phyloP scores from a whole-genome alignment of 345 rosid species.

The Corymbia maculata region DNA sequence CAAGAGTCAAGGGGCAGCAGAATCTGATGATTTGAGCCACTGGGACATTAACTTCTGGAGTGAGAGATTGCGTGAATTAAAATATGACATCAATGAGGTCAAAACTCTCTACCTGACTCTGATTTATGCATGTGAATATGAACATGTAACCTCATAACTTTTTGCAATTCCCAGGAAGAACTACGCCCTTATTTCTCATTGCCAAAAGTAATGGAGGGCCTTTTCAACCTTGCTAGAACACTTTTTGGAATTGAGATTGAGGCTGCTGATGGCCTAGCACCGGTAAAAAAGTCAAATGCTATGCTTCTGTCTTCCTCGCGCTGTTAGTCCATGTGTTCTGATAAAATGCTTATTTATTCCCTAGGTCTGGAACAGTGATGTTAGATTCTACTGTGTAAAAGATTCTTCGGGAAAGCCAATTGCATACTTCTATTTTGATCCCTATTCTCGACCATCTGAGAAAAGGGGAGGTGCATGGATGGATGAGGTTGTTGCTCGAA shows the following conservation, averaged over 20 bases:
- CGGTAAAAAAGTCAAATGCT: slow-evolving; percentile 34
- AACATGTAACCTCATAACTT: not conserved
- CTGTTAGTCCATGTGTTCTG: not conserved
- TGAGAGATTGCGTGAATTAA: slow-evolving; percentile 94
- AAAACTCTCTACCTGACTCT: not conserved
- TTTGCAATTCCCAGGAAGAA: slow-evolving; percentile 48
- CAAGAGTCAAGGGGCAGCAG: slow-evolving; percentile 65
- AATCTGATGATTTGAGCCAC: slow-evolving; percentile 59
- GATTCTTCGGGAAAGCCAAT: slow-evolving; percentile 69
- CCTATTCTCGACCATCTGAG: slow-evolving; percentile 92
- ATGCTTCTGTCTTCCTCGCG: not conserved
- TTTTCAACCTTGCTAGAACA: slow-evolving; percentile 59
- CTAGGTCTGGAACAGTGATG: slow-evolving; percentile 88
- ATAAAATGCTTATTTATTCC: slow-evolving; percentile 4
- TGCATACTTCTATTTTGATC: slow-evolving; percentile 95
- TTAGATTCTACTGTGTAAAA: slow-evolving; percentile 70
- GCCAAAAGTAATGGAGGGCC: slow-evolving; percentile 84
- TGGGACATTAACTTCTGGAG: slow-evolving; percentile 93
- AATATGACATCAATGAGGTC: slow-evolving; percentile 87
- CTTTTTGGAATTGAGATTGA: slow-evolving; percentile 71
- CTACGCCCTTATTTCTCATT: slow-evolving; percentile 82
- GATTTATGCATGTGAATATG: not conserved
- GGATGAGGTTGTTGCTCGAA: slow-evolving; percentile 78
- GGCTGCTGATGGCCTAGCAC: slow-evolving; percentile 89
- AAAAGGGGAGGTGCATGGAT: slow-evolving; percentile 91